Conservation (phyloP, 1,139 yeast genomes). For the Arxiozyma slooffiae region DNA sequence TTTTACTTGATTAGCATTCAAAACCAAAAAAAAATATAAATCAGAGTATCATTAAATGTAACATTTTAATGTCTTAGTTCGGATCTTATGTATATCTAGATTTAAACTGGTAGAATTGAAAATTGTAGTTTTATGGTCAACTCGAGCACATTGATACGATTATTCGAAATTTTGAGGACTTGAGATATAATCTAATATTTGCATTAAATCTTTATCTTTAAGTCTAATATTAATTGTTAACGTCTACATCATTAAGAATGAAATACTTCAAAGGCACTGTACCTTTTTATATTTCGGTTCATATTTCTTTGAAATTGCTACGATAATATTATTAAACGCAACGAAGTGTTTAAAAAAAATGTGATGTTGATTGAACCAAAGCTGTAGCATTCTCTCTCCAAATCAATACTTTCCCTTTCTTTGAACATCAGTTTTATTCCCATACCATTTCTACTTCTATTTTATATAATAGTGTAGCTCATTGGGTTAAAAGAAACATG, state of each 20-base stretch:
- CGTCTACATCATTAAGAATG: constrained; percentile 51
- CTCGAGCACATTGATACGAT: constrained; percentile 38
- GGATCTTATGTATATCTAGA: constrained; percentile 15
- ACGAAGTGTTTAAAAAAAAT: constrained; percentile 36
- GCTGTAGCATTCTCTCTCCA: constrained; percentile 51
- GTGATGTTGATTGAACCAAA: constrained; percentile 40
- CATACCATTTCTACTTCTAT: constrained; percentile 21
- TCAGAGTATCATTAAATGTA: constrained; percentile 16
- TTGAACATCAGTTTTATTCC: constrained; percentile 17
- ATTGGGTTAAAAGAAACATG: constrained; percentile 43
- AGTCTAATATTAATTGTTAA: constrained; percentile 39
- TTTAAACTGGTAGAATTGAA: constrained; percentile 15
- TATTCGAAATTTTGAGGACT: constrained; percentile 33
- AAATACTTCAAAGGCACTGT: constrained; percentile 50
- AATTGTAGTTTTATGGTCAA: constrained; percentile 27
- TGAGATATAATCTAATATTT: constrained; percentile 44
- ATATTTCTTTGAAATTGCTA: constrained; percentile 40
- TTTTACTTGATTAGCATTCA: constrained; percentile 21
- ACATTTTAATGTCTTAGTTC: constrained; percentile 22
- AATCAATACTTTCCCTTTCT: constrained; percentile 33
- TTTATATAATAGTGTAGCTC: constrained; percentile 20
- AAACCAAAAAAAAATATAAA: constrained; percentile 18
- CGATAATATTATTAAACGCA: constrained; percentile 37
- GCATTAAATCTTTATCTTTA: constrained; percentile 33
- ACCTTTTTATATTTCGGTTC: constrained; percentile 25